Evolutionary conservation across 345 rosid genomes (phyloP).

Genomic region (Eucalyptus leucophloia): DNA sequence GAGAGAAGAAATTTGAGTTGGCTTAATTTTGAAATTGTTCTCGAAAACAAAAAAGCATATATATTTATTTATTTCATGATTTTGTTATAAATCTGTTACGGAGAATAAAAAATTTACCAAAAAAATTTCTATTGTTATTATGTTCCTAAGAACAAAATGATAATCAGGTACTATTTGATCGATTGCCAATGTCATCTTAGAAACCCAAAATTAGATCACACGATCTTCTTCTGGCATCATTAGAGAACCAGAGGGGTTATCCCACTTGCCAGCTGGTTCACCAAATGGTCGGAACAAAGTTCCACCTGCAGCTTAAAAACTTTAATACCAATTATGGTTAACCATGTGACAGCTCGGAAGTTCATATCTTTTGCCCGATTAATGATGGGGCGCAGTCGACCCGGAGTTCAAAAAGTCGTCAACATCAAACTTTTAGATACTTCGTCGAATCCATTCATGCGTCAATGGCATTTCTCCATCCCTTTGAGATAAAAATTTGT

Average conservation of each 20-base stretch:
- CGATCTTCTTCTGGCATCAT: neutral
- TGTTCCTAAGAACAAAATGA: accelerated
- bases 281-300: neutral
- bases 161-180: accelerated
- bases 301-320: neutral
- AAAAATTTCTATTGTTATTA: too few species aligned
- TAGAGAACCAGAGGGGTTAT: neutral
- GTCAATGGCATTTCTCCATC: neutral
- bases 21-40: too few species aligned
- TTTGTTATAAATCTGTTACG: too few species aligned
- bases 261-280: neutral
- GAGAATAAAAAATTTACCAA: too few species aligned
- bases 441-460: neutral
- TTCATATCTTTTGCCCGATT: neutral
- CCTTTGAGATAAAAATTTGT: neutral
- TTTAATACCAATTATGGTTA: neutral
- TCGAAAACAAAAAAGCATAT: too few species aligned
- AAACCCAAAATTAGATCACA: neutral
- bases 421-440: neutral
- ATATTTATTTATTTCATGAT: too few species aligned
- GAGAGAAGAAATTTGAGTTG: too few species aligned
- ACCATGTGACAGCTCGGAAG: neutral
- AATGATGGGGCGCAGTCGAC: neutral
- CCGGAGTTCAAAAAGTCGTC: neutral
- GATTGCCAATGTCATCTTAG: neutral